These are phyloP conservation scores for Bolboschoenus planiculmis DNA, from an alignment of 176 grass and related monocot species.

Conservation along the genomic window DNA sequence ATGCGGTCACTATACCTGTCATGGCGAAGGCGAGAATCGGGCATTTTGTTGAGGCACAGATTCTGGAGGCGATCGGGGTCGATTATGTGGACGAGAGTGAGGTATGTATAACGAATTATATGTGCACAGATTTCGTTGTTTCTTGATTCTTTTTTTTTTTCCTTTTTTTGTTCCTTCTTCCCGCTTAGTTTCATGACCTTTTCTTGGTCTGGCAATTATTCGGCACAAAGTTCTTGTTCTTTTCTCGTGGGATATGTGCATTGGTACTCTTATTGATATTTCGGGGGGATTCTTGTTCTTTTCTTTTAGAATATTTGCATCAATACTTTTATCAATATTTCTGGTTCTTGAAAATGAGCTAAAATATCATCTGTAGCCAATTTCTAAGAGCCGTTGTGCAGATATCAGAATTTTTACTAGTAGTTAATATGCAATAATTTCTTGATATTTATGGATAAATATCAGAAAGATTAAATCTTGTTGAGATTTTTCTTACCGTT, in stretches of 20 bases:
- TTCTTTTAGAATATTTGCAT: background rate
- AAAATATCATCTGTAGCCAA: background rate
- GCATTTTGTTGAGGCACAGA: constrained; percentile 41
- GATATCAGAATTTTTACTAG: background rate
- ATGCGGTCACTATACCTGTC: constrained; percentile 14
- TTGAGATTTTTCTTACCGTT: background rate
- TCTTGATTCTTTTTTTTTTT: background rate
- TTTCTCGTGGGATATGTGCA: background rate
- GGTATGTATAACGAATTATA: background rate
- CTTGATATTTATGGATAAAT: background rate
- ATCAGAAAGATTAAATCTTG: background rate
- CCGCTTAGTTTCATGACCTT: background rate
- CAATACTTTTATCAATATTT: background rate
- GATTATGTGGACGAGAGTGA: constrained; percentile 43
- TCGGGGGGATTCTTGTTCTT: background rate
- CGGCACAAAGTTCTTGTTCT: background rate
- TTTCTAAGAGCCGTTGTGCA: background rate
- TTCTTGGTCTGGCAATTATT: background rate
- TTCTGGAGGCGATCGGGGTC: constrained; percentile 30
- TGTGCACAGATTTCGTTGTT: background rate
- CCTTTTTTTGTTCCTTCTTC: background rate
- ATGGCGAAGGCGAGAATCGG: constrained; percentile 33
- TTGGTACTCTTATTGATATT: background rate
- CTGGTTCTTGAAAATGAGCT: background rate
- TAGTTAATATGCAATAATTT: background rate